Evolutionary conservation across 768 basidiomycete genomes (phyloP).

Genomic region (Crucibulum laeve): DNA sequence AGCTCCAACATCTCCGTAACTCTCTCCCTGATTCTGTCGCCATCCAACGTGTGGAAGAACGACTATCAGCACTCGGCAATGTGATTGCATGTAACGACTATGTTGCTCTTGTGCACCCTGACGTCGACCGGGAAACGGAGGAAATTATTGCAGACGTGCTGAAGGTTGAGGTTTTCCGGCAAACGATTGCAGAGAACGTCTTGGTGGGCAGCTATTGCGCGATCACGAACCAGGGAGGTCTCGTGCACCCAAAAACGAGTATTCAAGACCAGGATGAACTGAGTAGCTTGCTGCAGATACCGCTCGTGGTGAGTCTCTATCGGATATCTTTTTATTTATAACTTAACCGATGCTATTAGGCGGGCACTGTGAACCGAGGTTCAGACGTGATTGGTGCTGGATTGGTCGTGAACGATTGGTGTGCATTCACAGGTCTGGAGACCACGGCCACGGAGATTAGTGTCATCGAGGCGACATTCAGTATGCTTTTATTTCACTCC

Average conservation of each 20-base stretch:
- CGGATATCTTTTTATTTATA: not conserved
- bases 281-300: constrained; percentile 89
- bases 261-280: constrained; percentile 97
- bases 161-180: constrained; percentile 98
- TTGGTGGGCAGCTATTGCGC: constrained; percentile 95
- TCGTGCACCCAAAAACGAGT: constrained; percentile 97
- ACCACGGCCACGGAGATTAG: constrained; percentile 99
- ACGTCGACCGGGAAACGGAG: constrained; percentile 97
- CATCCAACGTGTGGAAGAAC: constrained; percentile 95
- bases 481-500: constrained; percentile 44
- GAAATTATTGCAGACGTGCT: constrained; percentile 99
- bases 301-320: constrained; percentile 69
- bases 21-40: constrained; percentile 90
- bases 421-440: constrained; percentile 97
- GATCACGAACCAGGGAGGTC: constrained; percentile 93
- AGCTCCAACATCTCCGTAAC: constrained; percentile 96
- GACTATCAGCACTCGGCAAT: constrained; percentile 94
- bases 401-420: constrained; percentile 98
- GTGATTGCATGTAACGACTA: constrained; percentile 99
- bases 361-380: constrained; percentile 97
- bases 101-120: constrained; percentile 97
- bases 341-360: constrained; percentile 38
- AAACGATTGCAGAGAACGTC: constrained; percentile 95
- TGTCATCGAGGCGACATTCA: constrained; percentile 97
- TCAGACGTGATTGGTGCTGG: constrained; percentile 98